Evolutionary conservation across 352 stramenopile species (phyloP).

Genomic region (Peronospora farinosa): DNA sequence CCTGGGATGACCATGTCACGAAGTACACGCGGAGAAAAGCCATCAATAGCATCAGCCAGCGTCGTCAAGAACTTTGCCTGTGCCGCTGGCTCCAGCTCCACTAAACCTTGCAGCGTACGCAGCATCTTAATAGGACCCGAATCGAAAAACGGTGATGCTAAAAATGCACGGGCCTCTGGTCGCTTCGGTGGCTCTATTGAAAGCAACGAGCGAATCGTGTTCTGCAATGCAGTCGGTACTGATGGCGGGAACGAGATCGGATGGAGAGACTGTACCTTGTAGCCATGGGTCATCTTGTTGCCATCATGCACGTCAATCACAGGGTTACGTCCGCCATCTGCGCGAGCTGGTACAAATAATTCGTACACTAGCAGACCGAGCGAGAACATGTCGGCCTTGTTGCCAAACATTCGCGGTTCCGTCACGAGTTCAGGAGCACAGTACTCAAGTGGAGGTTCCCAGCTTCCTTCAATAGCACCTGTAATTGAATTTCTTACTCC

Average conservation of each 20-base stretch:
- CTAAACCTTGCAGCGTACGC: slow-evolving; percentile 67
- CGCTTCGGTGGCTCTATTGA: slow-evolving; percentile 56
- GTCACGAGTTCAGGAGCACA: slow-evolving; percentile 80
- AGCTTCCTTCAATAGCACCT: slow-evolving; percentile 53
- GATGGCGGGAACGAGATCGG: slow-evolving; percentile 74
- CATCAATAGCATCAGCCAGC: slow-evolving; percentile 64
- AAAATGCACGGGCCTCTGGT: slow-evolving; percentile 60
- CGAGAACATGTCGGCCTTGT: slow-evolving; percentile 82
- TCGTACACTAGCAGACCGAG: slow-evolving; percentile 81
- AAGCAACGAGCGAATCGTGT: slow-evolving; percentile 77
- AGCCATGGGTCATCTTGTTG: slow-evolving; percentile 86
- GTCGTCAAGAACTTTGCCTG: slow-evolving; percentile 79
- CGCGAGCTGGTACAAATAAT: slow-evolving; percentile 71
- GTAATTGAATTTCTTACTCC: slow-evolving; percentile 48
- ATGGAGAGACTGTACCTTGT: slow-evolving; percentile 86
- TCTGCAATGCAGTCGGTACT: slow-evolving; percentile 75
- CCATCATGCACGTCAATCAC: slow-evolving; percentile 79
- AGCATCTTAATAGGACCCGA: slow-evolving; percentile 82
- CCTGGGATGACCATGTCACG: slow-evolving; percentile 82
- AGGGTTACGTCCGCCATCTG: slow-evolving; percentile 72
- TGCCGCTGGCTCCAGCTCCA: slow-evolving; percentile 74
- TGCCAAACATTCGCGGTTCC: slow-evolving; percentile 73
- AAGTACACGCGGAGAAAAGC: slow-evolving; percentile 68
- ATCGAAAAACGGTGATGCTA: slow-evolving; percentile 84
- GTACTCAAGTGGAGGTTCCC: slow-evolving; percentile 82